Conservation (phyloP, 345 rosid species). For the Gossypium sturtianum region DNA sequence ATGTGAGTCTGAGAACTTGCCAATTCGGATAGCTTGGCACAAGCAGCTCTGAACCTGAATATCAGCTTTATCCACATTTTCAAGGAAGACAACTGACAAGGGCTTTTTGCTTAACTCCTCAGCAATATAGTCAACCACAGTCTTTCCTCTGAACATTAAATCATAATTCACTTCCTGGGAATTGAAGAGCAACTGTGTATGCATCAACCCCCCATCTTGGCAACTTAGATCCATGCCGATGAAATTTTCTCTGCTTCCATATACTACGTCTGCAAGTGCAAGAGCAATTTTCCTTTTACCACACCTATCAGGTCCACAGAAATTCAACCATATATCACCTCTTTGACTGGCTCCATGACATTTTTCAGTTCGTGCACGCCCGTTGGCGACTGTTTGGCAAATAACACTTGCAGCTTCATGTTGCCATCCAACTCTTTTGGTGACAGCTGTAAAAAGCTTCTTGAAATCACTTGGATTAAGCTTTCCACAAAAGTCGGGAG, state of each 20-base stretch:
- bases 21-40: slow-evolving; percentile 47
- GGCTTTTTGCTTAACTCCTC: slow-evolving; percentile 60
- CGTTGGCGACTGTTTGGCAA: slow-evolving; percentile 27
- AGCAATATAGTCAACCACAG: slow-evolving; percentile 55
- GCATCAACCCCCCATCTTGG: slow-evolving; percentile 14
- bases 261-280: slow-evolving; percentile 52
- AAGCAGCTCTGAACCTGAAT: slow-evolving; percentile 40
- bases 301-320: slow-evolving; percentile 50
- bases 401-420: slow-evolving; percentile 52
- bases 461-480: slow-evolving; percentile 36
- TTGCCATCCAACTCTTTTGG: slow-evolving; percentile 52
- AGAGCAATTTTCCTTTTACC: slow-evolving; percentile 52
- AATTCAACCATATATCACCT: slow-evolving; percentile 64
- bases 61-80: slow-evolving; percentile 69
- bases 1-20: slow-evolving; percentile 59
- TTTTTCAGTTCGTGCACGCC: slow-evolving; percentile 23
- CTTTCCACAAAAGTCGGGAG: slow-evolving; percentile 26
- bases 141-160: slow-evolving; percentile 52
- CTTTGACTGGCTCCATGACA: slow-evolving; percentile 23
- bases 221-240: slow-evolving; percentile 51
- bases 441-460: slow-evolving; percentile 43
- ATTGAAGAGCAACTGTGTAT: not conserved
- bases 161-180: slow-evolving; percentile 23
- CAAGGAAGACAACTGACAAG: slow-evolving; percentile 57
- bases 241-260: slow-evolving; percentile 45